phyloP scores from a whole-genome alignment of 1,139 yeast genomes.

The Taphrina wiesneri region DNA sequence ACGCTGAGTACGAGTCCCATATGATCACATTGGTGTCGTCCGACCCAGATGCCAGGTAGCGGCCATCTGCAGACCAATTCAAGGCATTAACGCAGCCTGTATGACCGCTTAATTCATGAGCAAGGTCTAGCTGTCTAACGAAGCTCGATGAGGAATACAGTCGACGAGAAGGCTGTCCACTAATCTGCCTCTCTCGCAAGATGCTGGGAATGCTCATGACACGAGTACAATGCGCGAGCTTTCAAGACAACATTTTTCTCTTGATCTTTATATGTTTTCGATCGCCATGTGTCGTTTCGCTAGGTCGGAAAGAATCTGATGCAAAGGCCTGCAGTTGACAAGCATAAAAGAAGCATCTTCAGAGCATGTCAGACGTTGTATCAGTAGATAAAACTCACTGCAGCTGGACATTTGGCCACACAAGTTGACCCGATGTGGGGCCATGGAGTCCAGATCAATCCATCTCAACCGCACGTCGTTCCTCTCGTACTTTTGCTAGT shows the following conservation, averaged over 20 bases:
- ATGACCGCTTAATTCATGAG: constrained; percentile 24
- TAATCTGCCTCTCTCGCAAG: constrained; percentile 5
- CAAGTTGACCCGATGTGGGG: too few relatives aligned
- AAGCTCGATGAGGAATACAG: constrained; percentile 1
- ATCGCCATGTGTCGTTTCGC: too few relatives aligned
- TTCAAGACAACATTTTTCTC: not conserved
- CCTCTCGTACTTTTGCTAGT: too few relatives aligned
- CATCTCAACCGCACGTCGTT: too few relatives aligned
- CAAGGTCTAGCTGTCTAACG: constrained; percentile 9
- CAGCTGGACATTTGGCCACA: too few relatives aligned
- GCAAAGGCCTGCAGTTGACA: too few relatives aligned
- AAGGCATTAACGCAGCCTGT: constrained; percentile 39
- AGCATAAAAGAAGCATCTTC: too few relatives aligned
- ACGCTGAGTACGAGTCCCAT: constrained; percentile 36
- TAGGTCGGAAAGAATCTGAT: too few relatives aligned
- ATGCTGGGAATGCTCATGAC: not conserved
- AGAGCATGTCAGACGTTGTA: too few relatives aligned
- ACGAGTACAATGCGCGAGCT: not conserved
- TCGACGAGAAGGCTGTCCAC: not conserved
- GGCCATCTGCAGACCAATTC: constrained; percentile 40
- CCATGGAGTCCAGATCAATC: too few relatives aligned
- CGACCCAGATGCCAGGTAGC: constrained; percentile 40
- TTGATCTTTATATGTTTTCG: too few relatives aligned
- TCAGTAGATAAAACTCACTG: too few relatives aligned
- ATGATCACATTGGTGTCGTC: constrained; percentile 39